Base-by-base conservation (phyloP, 495 filamentous ascomycete species). In the Lasiosphaeris hirsuta region DNA sequence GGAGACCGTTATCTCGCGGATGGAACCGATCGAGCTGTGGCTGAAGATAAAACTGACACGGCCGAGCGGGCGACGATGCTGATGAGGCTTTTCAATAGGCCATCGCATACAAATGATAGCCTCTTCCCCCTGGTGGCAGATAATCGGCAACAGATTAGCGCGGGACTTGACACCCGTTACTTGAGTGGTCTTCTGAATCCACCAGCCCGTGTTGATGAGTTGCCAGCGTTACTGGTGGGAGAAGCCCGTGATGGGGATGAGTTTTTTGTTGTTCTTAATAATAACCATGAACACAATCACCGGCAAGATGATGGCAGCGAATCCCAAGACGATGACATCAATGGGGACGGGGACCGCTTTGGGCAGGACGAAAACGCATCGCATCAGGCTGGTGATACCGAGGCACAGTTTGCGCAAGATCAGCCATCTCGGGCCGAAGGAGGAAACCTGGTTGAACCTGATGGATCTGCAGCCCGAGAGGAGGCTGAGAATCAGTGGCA, bases 1-100 rank as follows among this genome's bases (percentile, higher is more conserved):
- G 87, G 86, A 1, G 87, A 90, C 19, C 75, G 86, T 57, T 78
- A 84, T 54, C 73, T 90, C 15, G 59, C 74, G 1, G 85, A 89
- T 57, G 73, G 74, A 0, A 65, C 64, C 7, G 72, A 56, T 58
- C 62, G 64, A 7, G 70, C 62, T 8, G 62, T 79, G 14, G 72
- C 63, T n/a, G 70, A 74, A 40, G 74, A 78, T 57, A 64, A 62
- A 35, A 66, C 63, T 34, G 77, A 80, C 47, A 74, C 69, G 1
- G 66, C 70, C 2, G 66, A 63, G 41, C 69, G 77, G 33, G 71
- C 74, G 36, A 69, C 72, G 23, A 68, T 80, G 41, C 58, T 80
- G 33, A 64, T 62, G 11, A 73, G 64, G 42, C 52, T 79, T 0
- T 77, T 78, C 39, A 63, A 59, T 43, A 66, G 63, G 19, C 68